phyloP scores from a whole-genome alignment of 768 basidiomycete species.

The Lanmaoa pseudosensibilis region DNA sequence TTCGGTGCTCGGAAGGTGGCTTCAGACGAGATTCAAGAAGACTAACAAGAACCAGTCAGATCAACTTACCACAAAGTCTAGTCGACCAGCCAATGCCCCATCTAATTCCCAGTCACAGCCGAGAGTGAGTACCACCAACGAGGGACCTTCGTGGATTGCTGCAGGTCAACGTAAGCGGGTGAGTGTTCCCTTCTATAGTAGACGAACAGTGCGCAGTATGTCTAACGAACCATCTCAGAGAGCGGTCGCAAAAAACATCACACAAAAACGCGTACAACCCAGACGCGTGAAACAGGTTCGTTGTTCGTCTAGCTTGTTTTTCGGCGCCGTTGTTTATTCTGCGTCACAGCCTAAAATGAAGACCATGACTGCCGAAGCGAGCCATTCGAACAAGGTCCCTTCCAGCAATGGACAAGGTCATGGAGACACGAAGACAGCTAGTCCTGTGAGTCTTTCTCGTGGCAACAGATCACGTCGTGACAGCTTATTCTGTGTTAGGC shows the following conservation, averaged over 20 bases:
- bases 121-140: neutral
- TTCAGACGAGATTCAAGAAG: neutral
- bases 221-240: neutral
- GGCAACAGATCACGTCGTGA: neutral
- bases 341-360: neutral
- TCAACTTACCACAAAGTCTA: neutral
- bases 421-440: neutral
- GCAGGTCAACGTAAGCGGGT: neutral
- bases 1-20: neutral
- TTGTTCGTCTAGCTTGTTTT: neutral
- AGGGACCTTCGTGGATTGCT: neutral
- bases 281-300: neutral
- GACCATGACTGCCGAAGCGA: neutral
- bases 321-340: neutral
- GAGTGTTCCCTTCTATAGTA: neutral
- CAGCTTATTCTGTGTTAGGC: neutral
- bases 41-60: neutral
- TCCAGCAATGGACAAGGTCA: neutral
- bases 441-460: neutral
- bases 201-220: no score
- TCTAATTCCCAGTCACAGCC: neutral
- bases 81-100: neutral
- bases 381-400: fast-evolving
- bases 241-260: neutral
- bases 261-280: neutral